phyloP scores from a whole-genome alignment of 495 filamentous ascomycete species.

The Lasiosphaeris hirsuta region DNA sequence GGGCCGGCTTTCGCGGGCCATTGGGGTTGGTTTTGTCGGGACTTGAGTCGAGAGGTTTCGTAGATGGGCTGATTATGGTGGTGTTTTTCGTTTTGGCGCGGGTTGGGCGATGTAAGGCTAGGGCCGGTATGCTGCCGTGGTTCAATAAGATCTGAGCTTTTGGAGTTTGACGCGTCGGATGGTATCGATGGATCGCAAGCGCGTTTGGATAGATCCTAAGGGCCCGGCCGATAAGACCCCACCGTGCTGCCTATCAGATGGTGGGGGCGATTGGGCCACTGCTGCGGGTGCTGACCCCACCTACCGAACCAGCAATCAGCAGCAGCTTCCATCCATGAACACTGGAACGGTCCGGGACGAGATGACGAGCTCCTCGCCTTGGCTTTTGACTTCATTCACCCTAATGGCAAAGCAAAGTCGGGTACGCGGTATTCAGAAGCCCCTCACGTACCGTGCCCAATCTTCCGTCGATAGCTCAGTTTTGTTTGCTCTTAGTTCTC shows the following conservation, averaged over 20 bases:
- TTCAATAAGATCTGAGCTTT: neutral
- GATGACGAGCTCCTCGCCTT: too few species aligned
- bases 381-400: too few species aligned
- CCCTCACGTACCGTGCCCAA: too few species aligned
- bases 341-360: too few species aligned
- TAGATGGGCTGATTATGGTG: neutral
- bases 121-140: neutral
- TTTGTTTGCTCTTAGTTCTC: too few species aligned
- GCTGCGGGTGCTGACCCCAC: neutral
- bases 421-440: too few species aligned
- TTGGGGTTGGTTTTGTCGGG: neutral
- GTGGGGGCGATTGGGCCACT: neutral
- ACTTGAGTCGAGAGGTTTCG: neutral
- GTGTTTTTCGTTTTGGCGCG: neutral
- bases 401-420: too few species aligned
- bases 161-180: constrained; percentile 3
- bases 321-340: too few species aligned
- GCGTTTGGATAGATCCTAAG: neutral
- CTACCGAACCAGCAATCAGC: too few species aligned
- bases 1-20: constrained; percentile 28
- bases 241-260: neutral
- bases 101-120: neutral
- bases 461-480: too few species aligned
- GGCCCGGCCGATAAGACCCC: neutral
- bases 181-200: neutral